phyloP scores from a whole-genome alignment of 1,139 yeast species.

The Eremothecium cymbalariae region DNA sequence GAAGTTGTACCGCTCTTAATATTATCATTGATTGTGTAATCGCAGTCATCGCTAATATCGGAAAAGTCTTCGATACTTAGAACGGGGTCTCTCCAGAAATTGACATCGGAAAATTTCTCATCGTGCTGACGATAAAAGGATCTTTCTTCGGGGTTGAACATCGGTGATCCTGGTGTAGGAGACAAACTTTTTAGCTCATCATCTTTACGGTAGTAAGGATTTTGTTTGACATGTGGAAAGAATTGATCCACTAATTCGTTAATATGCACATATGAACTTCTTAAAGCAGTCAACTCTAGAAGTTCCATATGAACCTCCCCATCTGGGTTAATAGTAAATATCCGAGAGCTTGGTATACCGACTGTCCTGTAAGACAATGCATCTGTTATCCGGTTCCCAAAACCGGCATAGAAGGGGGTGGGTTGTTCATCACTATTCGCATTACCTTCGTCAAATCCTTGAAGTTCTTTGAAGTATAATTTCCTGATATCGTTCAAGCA shows the following conservation, averaged over 20 bases:
- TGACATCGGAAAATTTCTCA: slow-evolving; percentile 74
- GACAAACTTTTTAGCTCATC: slow-evolving; percentile 27
- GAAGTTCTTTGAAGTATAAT: slow-evolving; percentile 37
- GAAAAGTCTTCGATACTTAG: slow-evolving; percentile 42
- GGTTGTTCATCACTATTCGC: slow-evolving; percentile 11
- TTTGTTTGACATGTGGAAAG: slow-evolving; percentile 75
- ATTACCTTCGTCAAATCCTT: background rate
- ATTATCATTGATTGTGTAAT: slow-evolving; percentile 11
- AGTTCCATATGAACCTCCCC: slow-evolving; percentile 98
- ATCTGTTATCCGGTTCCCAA: slow-evolving; percentile 95
- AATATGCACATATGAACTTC: slow-evolving; percentile 78
- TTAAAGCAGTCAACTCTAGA: slow-evolving; percentile 87
- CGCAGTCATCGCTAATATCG: slow-evolving; percentile 26
- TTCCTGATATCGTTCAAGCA: slow-evolving; percentile 81
- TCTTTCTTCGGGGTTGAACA: slow-evolving; percentile 31
- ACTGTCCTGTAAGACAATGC: slow-evolving; percentile 93
- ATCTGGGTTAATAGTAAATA: slow-evolving; percentile 91
- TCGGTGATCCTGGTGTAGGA: slow-evolving; percentile 29
- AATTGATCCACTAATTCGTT: slow-evolving; percentile 95
- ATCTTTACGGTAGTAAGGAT: slow-evolving; percentile 22
- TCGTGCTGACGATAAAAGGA: slow-evolving; percentile 36
- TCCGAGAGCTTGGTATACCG: slow-evolving; percentile 87
- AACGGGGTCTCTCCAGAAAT: slow-evolving; percentile 85
- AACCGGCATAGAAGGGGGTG: slow-evolving; percentile 75
- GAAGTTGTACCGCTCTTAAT: background rate